A percentile compares a stretch with the other conserved stretches of the same genome.
These are phyloP conservation scores for Cladosporium austrohemisphaericum DNA, from an alignment of 2,329 filamentous ascomycete species.

Conservation along the genomic window DNA sequence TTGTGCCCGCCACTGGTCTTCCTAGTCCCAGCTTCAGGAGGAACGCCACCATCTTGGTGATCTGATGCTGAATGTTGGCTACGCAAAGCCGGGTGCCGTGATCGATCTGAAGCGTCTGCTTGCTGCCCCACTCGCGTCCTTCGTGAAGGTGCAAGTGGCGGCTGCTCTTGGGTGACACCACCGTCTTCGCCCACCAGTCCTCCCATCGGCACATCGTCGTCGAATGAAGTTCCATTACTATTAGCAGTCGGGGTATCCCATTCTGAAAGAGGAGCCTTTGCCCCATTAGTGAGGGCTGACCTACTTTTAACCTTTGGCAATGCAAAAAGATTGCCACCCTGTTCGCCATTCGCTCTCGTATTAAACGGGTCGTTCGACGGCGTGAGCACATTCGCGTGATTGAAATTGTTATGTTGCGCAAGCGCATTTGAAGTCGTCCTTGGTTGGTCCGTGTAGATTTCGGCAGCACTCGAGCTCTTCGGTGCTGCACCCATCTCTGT, in stretches of 20 bases:
- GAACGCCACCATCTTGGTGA: slow-evolving; percentile 27
- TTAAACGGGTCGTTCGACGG: slow-evolving; percentile 46
- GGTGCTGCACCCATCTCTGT: slow-evolving; percentile 54
- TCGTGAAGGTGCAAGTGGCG: slow-evolving; percentile 4
- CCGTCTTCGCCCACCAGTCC: slow-evolving; percentile 23
- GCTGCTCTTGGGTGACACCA: slow-evolving; percentile 12
- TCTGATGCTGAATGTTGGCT: slow-evolving; percentile 40
- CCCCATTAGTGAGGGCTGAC: slow-evolving; percentile 27
- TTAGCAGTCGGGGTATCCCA: slow-evolving; percentile 48
- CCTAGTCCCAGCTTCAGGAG: slow-evolving; percentile 1
- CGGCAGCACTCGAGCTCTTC: slow-evolving; percentile 17
- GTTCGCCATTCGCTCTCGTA: slow-evolving; percentile 24
- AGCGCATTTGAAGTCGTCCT: slow-evolving; percentile 23
- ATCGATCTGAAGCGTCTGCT: slow-evolving; percentile 26
- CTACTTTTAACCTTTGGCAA: slow-evolving; percentile 44
- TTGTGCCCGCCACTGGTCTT: slow-evolving; percentile 58
- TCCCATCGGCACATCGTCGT: slow-evolving; percentile 42
- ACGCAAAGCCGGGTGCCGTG: slow-evolving; percentile 37
- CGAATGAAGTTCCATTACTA: slow-evolving; percentile 31
- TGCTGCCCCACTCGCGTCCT: slow-evolving; percentile 25
- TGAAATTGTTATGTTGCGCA: slow-evolving; percentile 25
- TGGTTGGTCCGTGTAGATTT: slow-evolving; percentile 31
- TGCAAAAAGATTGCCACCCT: slow-evolving; percentile 35
- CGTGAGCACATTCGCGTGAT: slow-evolving; percentile 26
- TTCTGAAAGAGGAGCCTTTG: slow-evolving; percentile 21